Percentiles rank a stretch among this genome's conserved stretches.
phyloP scores from a whole-genome alignment of 192 early-diverging fungal genomes.

The Blastocladiella britannica region DNA sequence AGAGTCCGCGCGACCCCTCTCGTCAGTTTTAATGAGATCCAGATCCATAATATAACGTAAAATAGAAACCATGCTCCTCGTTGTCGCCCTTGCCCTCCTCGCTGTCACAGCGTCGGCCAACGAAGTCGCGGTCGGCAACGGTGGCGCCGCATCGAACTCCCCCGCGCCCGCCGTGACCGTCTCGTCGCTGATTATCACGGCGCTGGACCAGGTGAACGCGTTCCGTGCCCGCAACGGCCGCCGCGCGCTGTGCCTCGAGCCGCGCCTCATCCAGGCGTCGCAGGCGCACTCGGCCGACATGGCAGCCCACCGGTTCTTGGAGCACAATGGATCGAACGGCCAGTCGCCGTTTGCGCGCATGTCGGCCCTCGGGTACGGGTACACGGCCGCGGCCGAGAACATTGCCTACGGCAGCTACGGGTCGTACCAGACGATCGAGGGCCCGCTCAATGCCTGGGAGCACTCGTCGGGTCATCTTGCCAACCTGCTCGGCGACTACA shows the following conservation, averaged over 20 bases:
- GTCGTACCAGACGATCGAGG: background rate
- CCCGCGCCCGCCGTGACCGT: too few species aligned
- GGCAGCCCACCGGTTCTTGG: background rate
- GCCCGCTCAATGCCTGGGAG: background rate
- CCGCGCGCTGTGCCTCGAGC: background rate
- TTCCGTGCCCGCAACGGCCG: background rate
- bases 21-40: too few species aligned
- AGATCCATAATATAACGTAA: too few species aligned
- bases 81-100: too few species aligned
- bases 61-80: too few species aligned
- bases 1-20: too few species aligned
- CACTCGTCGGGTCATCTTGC: background rate
- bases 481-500: background rate
- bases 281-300: background rate
- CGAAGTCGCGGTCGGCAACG: too few species aligned
- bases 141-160: too few species aligned
- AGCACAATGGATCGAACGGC: background rate
- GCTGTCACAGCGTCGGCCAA: too few species aligned
- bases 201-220: too few species aligned
- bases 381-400: background rate
- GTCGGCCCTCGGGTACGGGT: background rate
- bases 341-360: background rate
- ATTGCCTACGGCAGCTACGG: background rate
- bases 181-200: too few species aligned
- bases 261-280: background rate